Conservation (phyloP, 2,329 filamentous ascomycete genomes). For the Apiospora hydei region DNA sequence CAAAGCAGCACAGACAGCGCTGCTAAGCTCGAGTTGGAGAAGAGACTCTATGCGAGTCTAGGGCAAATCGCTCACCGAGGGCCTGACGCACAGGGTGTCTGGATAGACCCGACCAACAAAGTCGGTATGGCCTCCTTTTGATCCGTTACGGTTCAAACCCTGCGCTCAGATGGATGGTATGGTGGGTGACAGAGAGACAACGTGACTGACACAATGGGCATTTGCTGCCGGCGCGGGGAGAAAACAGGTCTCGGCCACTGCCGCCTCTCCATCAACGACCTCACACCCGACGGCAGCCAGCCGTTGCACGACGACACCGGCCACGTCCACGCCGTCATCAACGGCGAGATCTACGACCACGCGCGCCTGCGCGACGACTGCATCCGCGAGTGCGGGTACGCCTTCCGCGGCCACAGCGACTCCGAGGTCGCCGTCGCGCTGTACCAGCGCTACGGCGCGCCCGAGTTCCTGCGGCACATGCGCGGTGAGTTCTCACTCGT, state of each 20-base stretch:
- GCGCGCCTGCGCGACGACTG: constrained; percentile 49
- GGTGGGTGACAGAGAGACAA: no score
- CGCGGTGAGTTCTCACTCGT: constrained; percentile 63
- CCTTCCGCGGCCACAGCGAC: constrained; percentile 53
- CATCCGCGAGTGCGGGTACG: constrained; percentile 43
- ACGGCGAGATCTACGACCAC: constrained; percentile 65
- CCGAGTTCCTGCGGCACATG: constrained; percentile 47
- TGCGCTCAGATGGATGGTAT: neutral
- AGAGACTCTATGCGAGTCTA: constrained; percentile 13
- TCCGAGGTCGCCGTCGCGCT: constrained; percentile 57
- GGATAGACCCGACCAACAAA: constrained; percentile 13
- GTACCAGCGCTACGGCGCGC: constrained; percentile 54
- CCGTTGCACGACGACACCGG: constrained; percentile 50
- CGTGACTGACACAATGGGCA: neutral
- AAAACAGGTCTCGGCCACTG: constrained; percentile 51
- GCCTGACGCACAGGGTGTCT: constrained; percentile 14
- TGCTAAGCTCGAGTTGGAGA: neutral
- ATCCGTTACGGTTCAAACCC: neutral
- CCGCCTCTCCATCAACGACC: constrained; percentile 61
- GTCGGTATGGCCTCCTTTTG: neutral
- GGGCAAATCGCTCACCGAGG: constrained; percentile 8
- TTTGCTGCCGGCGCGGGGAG: neutral
- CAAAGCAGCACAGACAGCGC: neutral
- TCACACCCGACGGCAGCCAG: constrained; percentile 54
- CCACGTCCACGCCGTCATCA: constrained; percentile 62